Evolutionary conservation across 2,329 filamentous ascomycete genomes (phyloP).

Genomic region (Zelopaecilomyces penicillatus): DNA sequence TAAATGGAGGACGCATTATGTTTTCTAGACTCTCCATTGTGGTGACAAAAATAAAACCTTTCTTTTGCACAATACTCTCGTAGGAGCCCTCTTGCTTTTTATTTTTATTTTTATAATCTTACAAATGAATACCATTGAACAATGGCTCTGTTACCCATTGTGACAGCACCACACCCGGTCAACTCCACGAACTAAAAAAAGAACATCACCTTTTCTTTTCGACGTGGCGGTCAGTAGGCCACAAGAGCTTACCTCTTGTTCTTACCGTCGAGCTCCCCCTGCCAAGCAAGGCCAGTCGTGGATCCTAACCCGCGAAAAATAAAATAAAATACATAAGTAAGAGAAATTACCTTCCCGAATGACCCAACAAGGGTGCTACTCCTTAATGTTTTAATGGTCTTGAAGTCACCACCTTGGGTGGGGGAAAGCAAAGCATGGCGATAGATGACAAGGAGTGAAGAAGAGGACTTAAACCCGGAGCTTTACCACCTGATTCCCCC

Average conservation of each 20-base stretch:
- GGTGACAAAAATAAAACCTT: too few species aligned
- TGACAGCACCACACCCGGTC: not conserved
- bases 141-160: too few species aligned
- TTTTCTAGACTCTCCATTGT: slow-evolving; percentile 12
- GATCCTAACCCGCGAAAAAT: slow-evolving; percentile 17
- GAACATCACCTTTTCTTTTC: not conserved
- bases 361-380: too few species aligned
- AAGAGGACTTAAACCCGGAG: too few species aligned
- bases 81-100: not conserved
- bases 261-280: slow-evolving; percentile 13
- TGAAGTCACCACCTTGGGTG: too few species aligned
- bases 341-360: slow-evolving; percentile 1
- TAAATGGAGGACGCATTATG: slow-evolving; percentile 20
- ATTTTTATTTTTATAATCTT: too few species aligned
- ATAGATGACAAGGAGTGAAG: too few species aligned
- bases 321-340: slow-evolving; percentile 15
- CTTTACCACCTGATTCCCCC: too few species aligned
- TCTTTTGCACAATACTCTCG: not conserved
- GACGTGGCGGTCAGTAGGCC: slow-evolving; percentile 23
- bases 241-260: slow-evolving; percentile 41
- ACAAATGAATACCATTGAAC: too few species aligned
- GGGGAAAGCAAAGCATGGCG: too few species aligned
- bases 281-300: not conserved
- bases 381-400: too few species aligned
- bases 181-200: too few species aligned